A percentile compares a stretch with the other conserved stretches of the same genome.
Evolutionary conservation across 176 grass and related monocot species (phyloP).

Genomic region (Rhipidocladum racemiflorum): DNA sequence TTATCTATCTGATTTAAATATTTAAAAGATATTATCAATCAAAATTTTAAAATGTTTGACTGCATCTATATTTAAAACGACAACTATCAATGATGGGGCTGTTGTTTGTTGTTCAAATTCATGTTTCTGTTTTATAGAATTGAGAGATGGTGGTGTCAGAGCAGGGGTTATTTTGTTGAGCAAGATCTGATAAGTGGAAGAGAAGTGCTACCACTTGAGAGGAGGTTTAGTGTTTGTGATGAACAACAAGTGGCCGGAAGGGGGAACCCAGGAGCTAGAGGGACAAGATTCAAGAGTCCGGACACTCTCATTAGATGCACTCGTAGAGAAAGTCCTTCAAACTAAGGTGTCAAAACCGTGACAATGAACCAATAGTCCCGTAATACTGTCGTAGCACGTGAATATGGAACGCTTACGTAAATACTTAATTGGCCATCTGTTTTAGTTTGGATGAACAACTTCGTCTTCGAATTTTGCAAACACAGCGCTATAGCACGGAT

Average conservation of each 20-base stretch:
- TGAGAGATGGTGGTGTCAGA: conserved; percentile 3
- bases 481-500: no score
- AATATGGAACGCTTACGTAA: neutral
- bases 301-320: neutral
- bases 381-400: neutral
- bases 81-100: no score
- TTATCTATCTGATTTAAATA: neutral
- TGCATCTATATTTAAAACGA: no score
- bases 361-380: neutral
- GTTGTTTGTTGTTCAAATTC: conserved; percentile 33
- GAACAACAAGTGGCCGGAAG: neutral
- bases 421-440: no score
- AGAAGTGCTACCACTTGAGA: conserved; percentile 3
- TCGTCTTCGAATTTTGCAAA: no score
- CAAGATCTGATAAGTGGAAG: conserved; percentile 1
- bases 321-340: neutral
- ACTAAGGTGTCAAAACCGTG: neutral
- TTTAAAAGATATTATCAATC: neutral
- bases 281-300: no score
- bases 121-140: conserved; percentile 41
- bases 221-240: neutral
- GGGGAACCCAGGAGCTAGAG: neutral
- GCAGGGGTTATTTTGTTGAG: neutral
- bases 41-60: no score
- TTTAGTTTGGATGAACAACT: no score